phyloP scores from a whole-genome alignment of 352 stramenopile species.

The Blastocystis sp. region DNA sequence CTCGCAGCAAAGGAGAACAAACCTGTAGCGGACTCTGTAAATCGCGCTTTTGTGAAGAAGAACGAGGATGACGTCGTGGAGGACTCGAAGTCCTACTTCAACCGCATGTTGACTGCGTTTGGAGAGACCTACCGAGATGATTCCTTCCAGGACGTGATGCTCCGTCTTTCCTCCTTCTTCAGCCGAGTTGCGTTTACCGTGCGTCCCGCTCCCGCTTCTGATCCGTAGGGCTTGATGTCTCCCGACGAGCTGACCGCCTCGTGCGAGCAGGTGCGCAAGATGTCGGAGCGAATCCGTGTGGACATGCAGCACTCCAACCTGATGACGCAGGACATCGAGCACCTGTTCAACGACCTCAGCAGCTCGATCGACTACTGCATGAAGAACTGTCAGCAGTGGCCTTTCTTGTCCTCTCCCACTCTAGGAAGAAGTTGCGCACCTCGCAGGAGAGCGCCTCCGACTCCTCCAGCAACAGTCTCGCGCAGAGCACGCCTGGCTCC shows the following conservation, averaged over 20 bases:
- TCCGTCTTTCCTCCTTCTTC: conserved; percentile 39
- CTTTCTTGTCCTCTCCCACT: background rate
- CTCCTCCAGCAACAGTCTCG: background rate
- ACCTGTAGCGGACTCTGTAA: conserved; percentile 43
- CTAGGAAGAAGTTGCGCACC: background rate
- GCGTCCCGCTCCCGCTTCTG: background rate
- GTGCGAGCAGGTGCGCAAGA: conserved; percentile 48
- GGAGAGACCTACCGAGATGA: conserved; percentile 14
- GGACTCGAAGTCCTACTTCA: conserved; percentile 44
- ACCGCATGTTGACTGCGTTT: conserved; percentile 39
- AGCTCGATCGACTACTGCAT: conserved; percentile 28
- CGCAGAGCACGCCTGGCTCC: background rate
- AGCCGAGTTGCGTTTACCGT: conserved; percentile 21
- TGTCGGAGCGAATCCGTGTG: background rate
- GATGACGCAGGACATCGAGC: conserved; percentile 46
- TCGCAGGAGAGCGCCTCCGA: background rate
- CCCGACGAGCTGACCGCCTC: background rate
- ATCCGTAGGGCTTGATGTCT: background rate
- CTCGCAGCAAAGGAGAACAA: conserved; percentile 50
- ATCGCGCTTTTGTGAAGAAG: conserved; percentile 48
- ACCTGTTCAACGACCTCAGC: conserved; percentile 32
- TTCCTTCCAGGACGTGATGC: conserved; percentile 35
- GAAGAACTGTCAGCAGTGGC: conserved; percentile 17
- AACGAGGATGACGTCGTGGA: conserved; percentile 28
- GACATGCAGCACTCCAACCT: conserved; percentile 49